Base-by-base conservation (phyloP, 331 rosid species). In the Quercus phellos region DNA sequence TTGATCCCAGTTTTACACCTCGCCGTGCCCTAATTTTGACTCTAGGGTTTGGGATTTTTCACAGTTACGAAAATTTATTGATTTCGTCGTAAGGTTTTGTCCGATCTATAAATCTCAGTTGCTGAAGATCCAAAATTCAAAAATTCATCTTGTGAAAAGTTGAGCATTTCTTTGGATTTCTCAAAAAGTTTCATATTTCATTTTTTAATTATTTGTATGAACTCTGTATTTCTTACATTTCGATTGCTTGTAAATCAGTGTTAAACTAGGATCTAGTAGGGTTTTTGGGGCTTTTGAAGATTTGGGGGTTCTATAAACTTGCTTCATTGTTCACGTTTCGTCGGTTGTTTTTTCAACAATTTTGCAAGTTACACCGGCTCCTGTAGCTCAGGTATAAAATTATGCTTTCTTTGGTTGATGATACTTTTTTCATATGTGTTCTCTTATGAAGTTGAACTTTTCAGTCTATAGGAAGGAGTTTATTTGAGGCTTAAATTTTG, bases 21-120 rank as follows among this genome's bases (percentile, higher is more conserved):
- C n/a, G 22, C n/a, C 26, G 55, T 46, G 29, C 10, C 75, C 18
- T 55, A 55, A 4, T 32, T 60, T 59, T 34, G 22, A 79, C 46
- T 83, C 78, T 79, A 79, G 83, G 80, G 67, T 74, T 82, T 51
- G 79, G 77, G 77, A 34, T 34, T 73, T 24, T 22, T 17, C 4
- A 43, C 14, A 66, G n/a, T 9, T 17, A 24, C 29, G 59, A 3
- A 68, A 30, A 4, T 1, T 19, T n/a, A 51, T 60, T 69, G 64
- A 74, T 68, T 78, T 29, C 19, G 0, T 19, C 19, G 1, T 29
- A 14, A 4, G 11, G 24, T 12, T 75, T 71, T 34, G 24, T 70
- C 30, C n/a, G 34, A 43, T 55, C 68, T 72, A 50, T 32, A 24
- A 58, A 59, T 22, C n/a, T 61, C 34, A 32, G 55, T 30, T 19